Percentiles rank a stretch among this genome's conserved stretches.
Conservation (phyloP, 805 yeast species). For the Saturnispora quitensis region DNA sequence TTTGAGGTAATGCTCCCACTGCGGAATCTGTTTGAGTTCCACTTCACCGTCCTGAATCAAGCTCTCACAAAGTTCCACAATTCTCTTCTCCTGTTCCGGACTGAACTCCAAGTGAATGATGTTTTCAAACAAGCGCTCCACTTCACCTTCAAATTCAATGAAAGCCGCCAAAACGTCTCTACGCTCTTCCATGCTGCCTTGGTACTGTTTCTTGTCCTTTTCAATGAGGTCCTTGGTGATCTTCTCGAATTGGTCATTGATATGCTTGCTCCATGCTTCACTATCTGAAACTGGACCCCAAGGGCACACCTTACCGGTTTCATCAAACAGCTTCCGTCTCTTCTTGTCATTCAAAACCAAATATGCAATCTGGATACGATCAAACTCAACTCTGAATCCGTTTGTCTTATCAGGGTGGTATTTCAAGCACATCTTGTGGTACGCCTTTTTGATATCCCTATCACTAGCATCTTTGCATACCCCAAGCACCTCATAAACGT, state of each 20-base stretch:
- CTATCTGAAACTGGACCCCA: constrained; percentile 24
- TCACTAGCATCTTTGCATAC: constrained; percentile 35
- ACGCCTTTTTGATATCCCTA: constrained; percentile 55
- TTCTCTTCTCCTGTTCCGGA: constrained; percentile 51
- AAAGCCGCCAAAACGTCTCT: constrained; percentile 55
- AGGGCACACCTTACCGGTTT: constrained; percentile 52
- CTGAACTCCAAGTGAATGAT: constrained; percentile 68
- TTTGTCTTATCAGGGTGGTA: constrained; percentile 64
- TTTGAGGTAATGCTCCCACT: constrained; percentile 33
- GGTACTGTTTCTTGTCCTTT: constrained; percentile 58
- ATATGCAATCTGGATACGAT: constrained; percentile 68
- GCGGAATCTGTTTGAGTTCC: neutral
- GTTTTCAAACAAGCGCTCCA: constrained; percentile 58
- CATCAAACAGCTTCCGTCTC: constrained; percentile 51
- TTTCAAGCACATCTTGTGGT: constrained; percentile 51
- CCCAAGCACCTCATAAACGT: constrained; percentile 52
- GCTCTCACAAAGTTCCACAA: constrained; percentile 41
- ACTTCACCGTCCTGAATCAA: constrained; percentile 26
- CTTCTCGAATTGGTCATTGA: constrained; percentile 34
- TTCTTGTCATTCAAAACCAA: constrained; percentile 51
- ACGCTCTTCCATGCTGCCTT: constrained; percentile 48
- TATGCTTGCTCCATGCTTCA: constrained; percentile 53
- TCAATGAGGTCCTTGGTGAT: constrained; percentile 59
- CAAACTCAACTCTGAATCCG: constrained; percentile 38
- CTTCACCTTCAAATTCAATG: constrained; percentile 49